Conservation (phyloP, 2,329 filamentous ascomycete genomes). For the Talaromyces sp. region DNA sequence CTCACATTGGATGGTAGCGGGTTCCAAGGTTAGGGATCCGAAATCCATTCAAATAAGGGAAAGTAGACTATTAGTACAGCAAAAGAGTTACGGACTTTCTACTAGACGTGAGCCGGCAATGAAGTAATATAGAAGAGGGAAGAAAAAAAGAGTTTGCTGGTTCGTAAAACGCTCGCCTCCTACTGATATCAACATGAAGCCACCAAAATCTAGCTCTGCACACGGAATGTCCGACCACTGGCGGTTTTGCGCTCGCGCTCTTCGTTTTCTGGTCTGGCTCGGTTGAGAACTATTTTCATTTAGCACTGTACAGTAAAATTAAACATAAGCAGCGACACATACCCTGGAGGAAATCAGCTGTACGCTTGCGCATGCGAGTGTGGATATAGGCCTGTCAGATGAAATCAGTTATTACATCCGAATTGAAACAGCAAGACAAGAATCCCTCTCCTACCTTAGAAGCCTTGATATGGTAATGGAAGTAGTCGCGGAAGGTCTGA, state of each 20-base stretch:
- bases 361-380: constrained; percentile 95
- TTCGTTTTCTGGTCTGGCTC: constrained; percentile 91
- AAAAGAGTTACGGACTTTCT: neutral
- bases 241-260: constrained; percentile 98
- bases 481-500: constrained; percentile 99
- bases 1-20: too few species aligned
- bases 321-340: constrained; percentile 30
- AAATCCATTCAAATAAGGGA: too few species aligned
- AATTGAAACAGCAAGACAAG: neutral
- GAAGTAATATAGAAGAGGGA: neutral
- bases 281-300: constrained; percentile 74
- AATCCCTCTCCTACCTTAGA: constrained; percentile 66
- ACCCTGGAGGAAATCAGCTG: constrained; percentile 98
- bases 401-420: constrained; percentile 9
- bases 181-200: constrained; percentile 30
- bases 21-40: too few species aligned
- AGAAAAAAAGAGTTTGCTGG: constrained; percentile 21
- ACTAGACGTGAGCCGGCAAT: neutral
- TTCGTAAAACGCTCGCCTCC: constrained; percentile 25
- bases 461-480: constrained; percentile 99
- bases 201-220: constrained; percentile 50
- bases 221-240: constrained; percentile 86
- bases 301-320: constrained; percentile 29
- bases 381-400: constrained; percentile 81
- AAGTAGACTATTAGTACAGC: neutral